These are phyloP conservation scores for Pichia scutulata DNA, from an alignment of 805 yeast species.

Conservation along the genomic window DNA sequence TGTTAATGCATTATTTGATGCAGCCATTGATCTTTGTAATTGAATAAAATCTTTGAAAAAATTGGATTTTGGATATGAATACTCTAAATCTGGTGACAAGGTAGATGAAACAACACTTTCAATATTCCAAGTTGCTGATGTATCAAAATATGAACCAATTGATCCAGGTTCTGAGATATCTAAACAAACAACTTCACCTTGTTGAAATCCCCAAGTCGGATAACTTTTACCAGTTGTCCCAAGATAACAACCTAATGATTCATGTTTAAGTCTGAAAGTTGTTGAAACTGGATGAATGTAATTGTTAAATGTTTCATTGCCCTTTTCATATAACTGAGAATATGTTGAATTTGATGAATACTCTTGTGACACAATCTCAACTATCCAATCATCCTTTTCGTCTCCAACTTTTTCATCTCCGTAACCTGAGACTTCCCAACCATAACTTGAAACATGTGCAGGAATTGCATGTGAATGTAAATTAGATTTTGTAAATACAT, in stretches of 20 bases:
- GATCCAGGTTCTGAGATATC: slow-evolving; percentile 35
- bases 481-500: slow-evolving; percentile 54
- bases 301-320: slow-evolving; percentile 34
- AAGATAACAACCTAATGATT: slow-evolving; percentile 69
- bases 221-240: slow-evolving; percentile 73
- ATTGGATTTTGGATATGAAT: slow-evolving; percentile 38
- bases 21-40: slow-evolving; percentile 74
- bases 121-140: slow-evolving; percentile 74
- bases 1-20: slow-evolving; percentile 72
- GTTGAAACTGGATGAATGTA: slow-evolving; percentile 76
- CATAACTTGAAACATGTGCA: slow-evolving; percentile 49
- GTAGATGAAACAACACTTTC: slow-evolving; percentile 57
- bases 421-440: slow-evolving; percentile 61
- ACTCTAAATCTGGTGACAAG: slow-evolving; percentile 29
- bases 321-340: slow-evolving; percentile 18
- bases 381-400: slow-evolving; percentile 66
- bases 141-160: slow-evolving; percentile 31
- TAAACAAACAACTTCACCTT: slow-evolving; percentile 79
- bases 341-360: slow-evolving; percentile 25
- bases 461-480: slow-evolving; percentile 63
- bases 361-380: slow-evolving; percentile 58
- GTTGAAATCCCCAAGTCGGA: slow-evolving; percentile 98
- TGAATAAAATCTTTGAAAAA: slow-evolving; percentile 66
- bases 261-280: slow-evolving; percentile 67
- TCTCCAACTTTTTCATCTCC: slow-evolving; percentile 63